These are phyloP conservation scores for Bidens hawaiensis DNA, from an alignment of 140 eudicot genomes.

Conservation along the genomic window DNA sequence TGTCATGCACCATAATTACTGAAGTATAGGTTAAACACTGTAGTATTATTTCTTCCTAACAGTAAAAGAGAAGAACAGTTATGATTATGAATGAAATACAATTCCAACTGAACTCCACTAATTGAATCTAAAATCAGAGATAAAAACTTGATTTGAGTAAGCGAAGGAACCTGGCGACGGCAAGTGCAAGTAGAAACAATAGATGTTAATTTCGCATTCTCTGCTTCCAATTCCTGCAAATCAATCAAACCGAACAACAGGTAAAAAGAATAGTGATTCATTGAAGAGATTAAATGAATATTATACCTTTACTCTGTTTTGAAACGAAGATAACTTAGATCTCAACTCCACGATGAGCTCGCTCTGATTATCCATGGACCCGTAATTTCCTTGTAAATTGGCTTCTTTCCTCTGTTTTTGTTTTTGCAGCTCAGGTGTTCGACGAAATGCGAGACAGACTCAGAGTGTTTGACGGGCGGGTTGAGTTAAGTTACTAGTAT, in stretches of 20 bases:
- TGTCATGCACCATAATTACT: background rate
- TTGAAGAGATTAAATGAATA: background rate
- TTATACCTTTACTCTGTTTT: conserved; percentile 38
- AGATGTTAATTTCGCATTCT: conserved; percentile 51
- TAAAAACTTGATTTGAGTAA: too few species aligned
- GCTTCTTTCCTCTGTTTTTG: background rate
- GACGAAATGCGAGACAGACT: conserved; percentile 14
- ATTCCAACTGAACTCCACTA: too few species aligned
- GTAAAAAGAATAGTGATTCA: background rate
- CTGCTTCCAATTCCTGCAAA: conserved; percentile 66
- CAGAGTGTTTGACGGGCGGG: background rate
- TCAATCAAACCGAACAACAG: background rate
- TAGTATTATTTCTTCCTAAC: too few species aligned
- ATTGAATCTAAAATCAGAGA: too few species aligned
- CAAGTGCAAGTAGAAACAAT: conserved; percentile 49
- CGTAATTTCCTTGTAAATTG: too few species aligned
- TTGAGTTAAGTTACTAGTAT: background rate
- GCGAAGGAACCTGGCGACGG: conserved; percentile 65
- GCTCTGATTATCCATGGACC: conserved; percentile 21
- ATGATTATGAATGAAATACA: too few species aligned
- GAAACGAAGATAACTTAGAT: conserved; percentile 38
- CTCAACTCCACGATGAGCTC: conserved; percentile 31
- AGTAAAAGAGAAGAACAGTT: too few species aligned
- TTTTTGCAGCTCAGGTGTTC: conserved; percentile 10
- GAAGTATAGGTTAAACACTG: background rate